Evolutionary conservation across 495 filamentous ascomycete genomes (phyloP), one percentile per base, ranked within the genome.

Genomic region (Lasiosphaeria ovina): DNA sequence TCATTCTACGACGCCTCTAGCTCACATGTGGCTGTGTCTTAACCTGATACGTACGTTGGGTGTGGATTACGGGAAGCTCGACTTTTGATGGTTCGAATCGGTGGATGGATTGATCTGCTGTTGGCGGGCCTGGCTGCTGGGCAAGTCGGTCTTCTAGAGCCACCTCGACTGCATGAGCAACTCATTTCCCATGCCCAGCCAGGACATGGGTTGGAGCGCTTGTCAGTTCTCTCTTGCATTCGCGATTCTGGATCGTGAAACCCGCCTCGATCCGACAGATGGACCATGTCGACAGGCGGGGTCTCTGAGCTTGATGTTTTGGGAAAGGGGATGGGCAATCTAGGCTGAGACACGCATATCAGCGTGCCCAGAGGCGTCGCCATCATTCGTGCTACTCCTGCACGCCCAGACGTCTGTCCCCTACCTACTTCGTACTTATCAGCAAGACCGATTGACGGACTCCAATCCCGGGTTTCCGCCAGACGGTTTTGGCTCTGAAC

Each of bases 341-440:
- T 56, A 55, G 51, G 35, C 56, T 63, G 56, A 59, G 60, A 62
- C 61, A 55, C 51, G 36, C 51, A 55, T 40, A 11, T 51, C 17
- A 31, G 24, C 2, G 24, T 24, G 24, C 24, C 44, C 45, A 31
- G 56, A 49, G 47, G 51, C 35, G 40, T 32, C 35, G 34, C 45
- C 33, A 51, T 24, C 24, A 24, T 24, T 2, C 24, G 24, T 24
- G 24, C 24, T 24, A 2, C 24, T 47, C 12, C 44, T n/a, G 12
- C 44, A 47, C 38, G 38, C 5, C 12, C 44, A 47, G 44, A 47
- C 8, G 11, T 14, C 2, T 24, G 24, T 24, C 24, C 24, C 2
- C 24, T 24, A 24, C 24, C 24, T 24, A 24, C 24, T 24, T 24
- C 24, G 24, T 24, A 24, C 24, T 24, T 24, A 24, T 24, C 24